phyloP scores from a whole-genome alignment of 148 eudicot genomes.

The Simmondsia chinensis region DNA sequence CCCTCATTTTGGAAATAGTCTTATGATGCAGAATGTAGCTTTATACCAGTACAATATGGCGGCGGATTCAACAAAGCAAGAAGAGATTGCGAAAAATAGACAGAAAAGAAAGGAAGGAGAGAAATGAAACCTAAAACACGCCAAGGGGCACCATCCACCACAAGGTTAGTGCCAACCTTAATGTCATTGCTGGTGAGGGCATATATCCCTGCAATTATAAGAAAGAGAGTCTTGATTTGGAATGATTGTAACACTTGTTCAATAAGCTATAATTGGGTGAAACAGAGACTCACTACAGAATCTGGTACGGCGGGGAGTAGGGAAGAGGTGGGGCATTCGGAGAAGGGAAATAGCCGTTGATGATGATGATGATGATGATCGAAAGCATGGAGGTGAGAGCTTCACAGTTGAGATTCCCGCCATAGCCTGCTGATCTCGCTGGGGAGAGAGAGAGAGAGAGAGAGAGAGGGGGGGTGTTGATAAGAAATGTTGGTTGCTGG shows the following conservation, averaged over 20 bases:
- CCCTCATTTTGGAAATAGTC: too few species aligned
- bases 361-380: slow-evolving; percentile 20
- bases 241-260: too few species aligned
- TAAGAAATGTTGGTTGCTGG: too few species aligned
- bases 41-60: too few species aligned
- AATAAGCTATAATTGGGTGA: too few species aligned
- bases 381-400: slow-evolving; percentile 17
- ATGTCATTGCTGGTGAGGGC: slow-evolving; percentile 86
- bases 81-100: background rate
- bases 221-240: background rate
- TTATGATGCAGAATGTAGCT: too few species aligned
- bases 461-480: background rate
- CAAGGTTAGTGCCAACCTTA: slow-evolving; percentile 75
- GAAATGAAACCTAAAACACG: slow-evolving; percentile 55
- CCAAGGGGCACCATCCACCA: slow-evolving; percentile 94
- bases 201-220: slow-evolving; percentile 45
- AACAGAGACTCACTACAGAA: slow-evolving; percentile 26
- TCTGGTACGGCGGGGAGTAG: slow-evolving; percentile 23
- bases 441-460: background rate
- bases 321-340: slow-evolving; percentile 12
- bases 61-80: background rate
- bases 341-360: slow-evolving; percentile 16
- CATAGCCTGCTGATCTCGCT: slow-evolving; percentile 23
- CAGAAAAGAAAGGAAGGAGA: background rate
- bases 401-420: slow-evolving; percentile 33